These are phyloP conservation scores for Phylloporus sp. DNA, from an alignment of 768 basidiomycete genomes.

Conservation along the genomic window DNA sequence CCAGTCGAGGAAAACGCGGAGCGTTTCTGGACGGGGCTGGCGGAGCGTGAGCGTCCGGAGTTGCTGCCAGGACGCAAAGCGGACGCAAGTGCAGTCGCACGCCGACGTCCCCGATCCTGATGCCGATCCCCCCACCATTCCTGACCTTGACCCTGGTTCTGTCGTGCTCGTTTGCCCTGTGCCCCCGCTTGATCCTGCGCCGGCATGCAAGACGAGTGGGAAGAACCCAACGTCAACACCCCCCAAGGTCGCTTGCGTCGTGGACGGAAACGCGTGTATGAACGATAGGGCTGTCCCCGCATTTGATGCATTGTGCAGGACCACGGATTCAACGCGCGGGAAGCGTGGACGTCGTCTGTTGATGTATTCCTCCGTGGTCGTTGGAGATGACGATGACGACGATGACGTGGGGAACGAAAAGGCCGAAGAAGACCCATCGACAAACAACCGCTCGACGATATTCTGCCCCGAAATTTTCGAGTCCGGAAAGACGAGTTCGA, in stretches of 20 bases:
- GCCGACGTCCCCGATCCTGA: background rate
- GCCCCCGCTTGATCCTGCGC: constrained; percentile 1
- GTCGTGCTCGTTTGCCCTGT: background rate
- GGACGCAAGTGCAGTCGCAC: constrained; percentile 4
- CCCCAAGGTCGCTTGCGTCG: constrained; percentile 19
- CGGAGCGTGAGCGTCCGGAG: constrained; percentile 20
- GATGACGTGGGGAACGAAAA: background rate
- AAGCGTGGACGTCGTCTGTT: constrained; percentile 20
- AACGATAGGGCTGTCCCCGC: constrained; percentile 21
- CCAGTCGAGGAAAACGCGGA: constrained; percentile 22
- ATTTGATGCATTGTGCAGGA: constrained; percentile 24
- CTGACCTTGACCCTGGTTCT: background rate
- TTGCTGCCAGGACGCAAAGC: constrained; percentile 15
- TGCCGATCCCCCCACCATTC: background rate
- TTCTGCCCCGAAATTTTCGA: constrained; percentile 26
- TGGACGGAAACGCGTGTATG: constrained; percentile 25
- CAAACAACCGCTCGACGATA: constrained; percentile 22
- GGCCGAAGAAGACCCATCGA: constrained; percentile 1
- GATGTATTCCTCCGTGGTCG: background rate
- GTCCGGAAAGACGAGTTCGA: constrained; percentile 31
- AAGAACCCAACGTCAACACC: constrained; percentile 26
- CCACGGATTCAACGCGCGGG: constrained; percentile 25
- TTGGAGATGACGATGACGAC: constrained; percentile 1
- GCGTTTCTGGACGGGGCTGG: constrained; percentile 20
- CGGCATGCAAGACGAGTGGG: constrained; percentile 12